Evolutionary conservation across 306 rosid genomes (phyloP).

Genomic region (Cucumis hystrix): DNA sequence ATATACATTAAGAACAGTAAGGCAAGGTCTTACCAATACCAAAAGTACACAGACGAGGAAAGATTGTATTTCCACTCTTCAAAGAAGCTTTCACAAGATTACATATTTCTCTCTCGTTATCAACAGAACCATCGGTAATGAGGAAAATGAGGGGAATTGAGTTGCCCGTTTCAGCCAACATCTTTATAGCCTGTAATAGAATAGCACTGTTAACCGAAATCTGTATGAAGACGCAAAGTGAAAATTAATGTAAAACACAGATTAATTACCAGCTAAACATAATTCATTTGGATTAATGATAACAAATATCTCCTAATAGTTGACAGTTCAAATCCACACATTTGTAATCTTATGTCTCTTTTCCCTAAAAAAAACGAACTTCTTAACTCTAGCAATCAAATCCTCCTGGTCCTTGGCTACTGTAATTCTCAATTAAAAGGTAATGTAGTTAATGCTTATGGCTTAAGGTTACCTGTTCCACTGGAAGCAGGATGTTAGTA

Average conservation of each 20-base stretch:
- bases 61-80: slow-evolving; percentile 24
- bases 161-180: slow-evolving; percentile 35
- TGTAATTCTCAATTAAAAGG: not conserved
- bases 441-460: not conserved
- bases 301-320: not conserved
- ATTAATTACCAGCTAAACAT: not conserved
- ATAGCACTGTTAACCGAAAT: slow-evolving; percentile 6
- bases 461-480: slow-evolving; percentile 39
- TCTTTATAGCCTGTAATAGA: slow-evolving; percentile 66
- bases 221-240: not conserved
- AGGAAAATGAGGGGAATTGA: slow-evolving; percentile 73
- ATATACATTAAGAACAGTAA: not conserved
- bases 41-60: slow-evolving; percentile 67
- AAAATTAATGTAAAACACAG: not conserved
- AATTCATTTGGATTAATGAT: not conserved
- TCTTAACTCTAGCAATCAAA: not conserved
- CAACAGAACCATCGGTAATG: slow-evolving; percentile 81
- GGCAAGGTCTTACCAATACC: slow-evolving; percentile 64
- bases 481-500: slow-evolving; percentile 70
- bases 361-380: not conserved
- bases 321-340: not conserved
- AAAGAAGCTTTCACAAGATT: slow-evolving; percentile 37
- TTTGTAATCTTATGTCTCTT: not conserved
- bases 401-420: not conserved
- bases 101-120: slow-evolving; percentile 77